A percentile compares a stretch with the other conserved stretches of the same genome.
Conservation (phyloP, 2,329 filamentous ascomycete species). For the Alternaria atra region DNA sequence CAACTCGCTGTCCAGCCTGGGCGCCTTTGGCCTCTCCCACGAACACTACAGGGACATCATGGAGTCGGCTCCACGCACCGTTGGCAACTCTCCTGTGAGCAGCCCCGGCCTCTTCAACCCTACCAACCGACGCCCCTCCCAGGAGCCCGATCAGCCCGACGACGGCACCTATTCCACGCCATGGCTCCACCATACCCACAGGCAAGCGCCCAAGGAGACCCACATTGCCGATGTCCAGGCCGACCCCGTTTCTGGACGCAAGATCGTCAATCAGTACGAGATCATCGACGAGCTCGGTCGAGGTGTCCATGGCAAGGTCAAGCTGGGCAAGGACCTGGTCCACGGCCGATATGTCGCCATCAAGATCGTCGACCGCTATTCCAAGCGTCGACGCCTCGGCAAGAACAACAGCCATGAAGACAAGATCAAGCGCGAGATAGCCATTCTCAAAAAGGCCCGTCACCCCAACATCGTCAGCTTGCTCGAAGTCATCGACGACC, state of each 20-base stretch:
- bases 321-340: slow-evolving; percentile 83
- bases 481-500: slow-evolving; percentile 97
- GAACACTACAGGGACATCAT: slow-evolving; percentile 45
- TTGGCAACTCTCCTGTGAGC: slow-evolving; percentile 57
- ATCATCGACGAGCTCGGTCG: slow-evolving; percentile 95
- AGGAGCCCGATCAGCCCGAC: slow-evolving; percentile 39
- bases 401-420: slow-evolving; percentile 74
- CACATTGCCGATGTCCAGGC: slow-evolving; percentile 92
- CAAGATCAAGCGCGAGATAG: slow-evolving; percentile 94
- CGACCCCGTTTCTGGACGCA: slow-evolving; percentile 87
- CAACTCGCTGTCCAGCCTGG: slow-evolving; percentile 52
- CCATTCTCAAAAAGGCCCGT: slow-evolving; percentile 96
- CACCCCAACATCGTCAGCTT: slow-evolving; percentile 97
- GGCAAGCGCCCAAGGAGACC: slow-evolving; percentile 68
- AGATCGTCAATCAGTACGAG: slow-evolving; percentile 97
- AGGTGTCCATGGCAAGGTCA: slow-evolving; percentile 97
- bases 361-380: slow-evolving; percentile 97
- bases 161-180: slow-evolving; percentile 59
- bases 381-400: slow-evolving; percentile 90
- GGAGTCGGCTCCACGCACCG: slow-evolving; percentile 53
- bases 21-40: slow-evolving; percentile 51
- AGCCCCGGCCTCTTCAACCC: slow-evolving; percentile 60
- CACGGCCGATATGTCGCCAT: slow-evolving; percentile 87
- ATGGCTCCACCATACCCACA: slow-evolving; percentile 60
- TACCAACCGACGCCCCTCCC: slow-evolving; percentile 39